Conservation (phyloP, 2,329 filamentous ascomycete genomes). For the Aspergillus latus region DNA sequence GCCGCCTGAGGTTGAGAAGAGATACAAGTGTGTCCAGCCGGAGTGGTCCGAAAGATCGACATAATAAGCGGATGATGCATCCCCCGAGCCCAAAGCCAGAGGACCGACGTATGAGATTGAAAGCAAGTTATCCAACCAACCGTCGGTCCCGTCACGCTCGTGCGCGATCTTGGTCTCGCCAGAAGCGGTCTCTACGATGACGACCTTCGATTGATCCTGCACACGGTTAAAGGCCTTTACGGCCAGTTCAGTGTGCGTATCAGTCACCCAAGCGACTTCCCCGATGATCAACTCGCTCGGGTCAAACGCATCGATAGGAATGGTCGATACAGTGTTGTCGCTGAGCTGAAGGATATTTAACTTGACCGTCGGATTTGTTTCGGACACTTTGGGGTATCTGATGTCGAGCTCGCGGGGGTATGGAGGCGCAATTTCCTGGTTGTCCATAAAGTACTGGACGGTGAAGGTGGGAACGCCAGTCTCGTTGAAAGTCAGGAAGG, state of each 20-base stretch:
- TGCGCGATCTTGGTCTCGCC: conserved; percentile 51
- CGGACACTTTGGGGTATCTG: conserved; percentile 68
- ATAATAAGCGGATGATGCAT: conserved; percentile 52
- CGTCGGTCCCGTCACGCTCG: conserved; percentile 58
- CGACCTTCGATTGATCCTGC: conserved; percentile 63
- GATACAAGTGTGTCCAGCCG: conserved; percentile 66
- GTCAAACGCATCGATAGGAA: conserved; percentile 59
- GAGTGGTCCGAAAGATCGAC: conserved; percentile 66
- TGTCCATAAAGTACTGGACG: conserved; percentile 66
- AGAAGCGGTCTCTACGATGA: conserved; percentile 57
- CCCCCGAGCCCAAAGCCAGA: conserved; percentile 23
- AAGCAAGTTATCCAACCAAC: conserved; percentile 60
- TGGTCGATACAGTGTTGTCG: conserved; percentile 44
- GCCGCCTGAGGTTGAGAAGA: conserved; percentile 60
- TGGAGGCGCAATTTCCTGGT: conserved; percentile 55
- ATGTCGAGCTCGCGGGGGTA: conserved; percentile 65
- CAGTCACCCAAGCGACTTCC: conserved; percentile 67
- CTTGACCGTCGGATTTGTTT: conserved; percentile 64
- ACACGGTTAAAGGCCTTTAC: conserved; percentile 69
- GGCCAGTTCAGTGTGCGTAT: conserved; percentile 59
- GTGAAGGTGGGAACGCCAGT: conserved; percentile 67
- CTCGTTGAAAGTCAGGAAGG: conserved; percentile 84
- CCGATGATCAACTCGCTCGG: conserved; percentile 64
- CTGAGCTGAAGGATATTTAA: conserved; percentile 59
- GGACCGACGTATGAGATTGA: conserved; percentile 48